Base-by-base conservation (phyloP, 768 basidiomycete species). In the Macrolepiota fuliginosa region DNA sequence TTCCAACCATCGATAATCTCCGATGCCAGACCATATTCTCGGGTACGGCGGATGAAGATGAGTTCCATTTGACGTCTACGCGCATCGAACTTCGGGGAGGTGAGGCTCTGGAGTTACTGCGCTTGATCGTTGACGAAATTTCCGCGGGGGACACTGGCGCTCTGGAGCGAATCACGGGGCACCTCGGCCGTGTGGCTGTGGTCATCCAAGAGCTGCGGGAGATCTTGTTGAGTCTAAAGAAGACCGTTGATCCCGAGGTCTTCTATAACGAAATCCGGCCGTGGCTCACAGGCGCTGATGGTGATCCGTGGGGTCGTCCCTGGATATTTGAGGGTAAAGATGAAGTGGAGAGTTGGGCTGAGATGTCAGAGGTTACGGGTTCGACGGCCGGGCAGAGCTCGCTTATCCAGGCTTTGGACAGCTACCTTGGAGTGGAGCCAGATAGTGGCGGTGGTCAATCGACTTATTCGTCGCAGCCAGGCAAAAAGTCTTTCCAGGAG, bases 21-120 rank as follows among this genome's bases (percentile, higher is more conserved):
- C 83, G 83, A 54, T 83, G 81, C 63, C 80, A 80, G 62, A 87
- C 86, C 1, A 76, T 84, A 45, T 97, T 97, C 76, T 94, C 96
- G 1, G 81, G 83, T 22, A 89, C 88, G 2, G 72, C 73, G 19
- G 92, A 94, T 68, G 96, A 98, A 70, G 83, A 88, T 62, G 91
- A 92, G 62, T 98, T 98, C 72, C 97, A 93, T 75, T 83, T 96
- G 54, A 83, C 87, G 29, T 94, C 94, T 0, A 87, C 94, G 2
- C 84, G 91, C 10, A 92, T 95, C 69, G 96, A 98, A 73, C 80
- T 96, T 22, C 85, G 87, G 22, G 95, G 94, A 11, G 93, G 92
- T 0, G 83, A 88, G 53, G 90, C 90, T 1, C 85, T 97, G 22
- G 82, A 88, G 50, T 77, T 96, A 57, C 95, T 98, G 93, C 86